phyloP scores from a whole-genome alignment of 257 asterid species.

The Solanum sejunctum region DNA sequence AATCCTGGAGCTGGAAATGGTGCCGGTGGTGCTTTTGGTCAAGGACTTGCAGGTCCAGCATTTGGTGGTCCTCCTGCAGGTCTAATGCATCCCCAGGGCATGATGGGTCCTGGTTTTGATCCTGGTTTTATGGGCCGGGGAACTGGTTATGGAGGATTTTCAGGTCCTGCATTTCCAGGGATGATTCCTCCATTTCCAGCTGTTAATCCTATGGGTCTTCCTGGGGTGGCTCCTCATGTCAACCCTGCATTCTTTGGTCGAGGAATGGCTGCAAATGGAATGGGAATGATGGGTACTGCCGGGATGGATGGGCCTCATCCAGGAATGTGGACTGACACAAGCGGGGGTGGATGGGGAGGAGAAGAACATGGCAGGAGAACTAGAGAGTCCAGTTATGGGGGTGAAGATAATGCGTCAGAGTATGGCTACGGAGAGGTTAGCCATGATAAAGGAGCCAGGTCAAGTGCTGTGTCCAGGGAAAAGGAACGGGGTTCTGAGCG shows the following conservation, averaged over 20 bases:
- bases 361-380: conserved; percentile 40
- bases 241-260: conserved; percentile 52
- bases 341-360: conserved; percentile 41
- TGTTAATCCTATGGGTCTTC: conserved; percentile 35
- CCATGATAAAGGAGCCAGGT: conserved; percentile 33
- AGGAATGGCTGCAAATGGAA: conserved; percentile 38
- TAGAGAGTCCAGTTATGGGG: conserved; percentile 47
- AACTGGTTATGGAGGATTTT: conserved; percentile 43
- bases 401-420: conserved; percentile 43
- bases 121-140: conserved; percentile 48
- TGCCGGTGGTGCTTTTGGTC: conserved; percentile 32
- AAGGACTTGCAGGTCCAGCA: conserved; percentile 24
- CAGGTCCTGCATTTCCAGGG: conserved; percentile 43
- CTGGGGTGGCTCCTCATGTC: conserved; percentile 52
- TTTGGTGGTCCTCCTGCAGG: conserved; percentile 36
- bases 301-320: conserved; percentile 41
- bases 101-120: conserved; percentile 53
- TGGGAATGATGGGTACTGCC: conserved; percentile 38
- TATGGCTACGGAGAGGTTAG: conserved; percentile 36
- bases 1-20: conserved; percentile 26
- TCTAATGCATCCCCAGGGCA: conserved; percentile 40
- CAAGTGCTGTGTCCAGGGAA: conserved; percentile 30
- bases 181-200: conserved; percentile 35
- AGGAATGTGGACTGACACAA: conserved; percentile 42
- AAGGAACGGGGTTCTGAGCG: conserved; percentile 38